Percentiles rank a stretch among this genome's conserved stretches.
phyloP scores from a whole-genome alignment of 1,284 basidiomycete genomes.

The Rhodotorula mucilaginosa region DNA sequence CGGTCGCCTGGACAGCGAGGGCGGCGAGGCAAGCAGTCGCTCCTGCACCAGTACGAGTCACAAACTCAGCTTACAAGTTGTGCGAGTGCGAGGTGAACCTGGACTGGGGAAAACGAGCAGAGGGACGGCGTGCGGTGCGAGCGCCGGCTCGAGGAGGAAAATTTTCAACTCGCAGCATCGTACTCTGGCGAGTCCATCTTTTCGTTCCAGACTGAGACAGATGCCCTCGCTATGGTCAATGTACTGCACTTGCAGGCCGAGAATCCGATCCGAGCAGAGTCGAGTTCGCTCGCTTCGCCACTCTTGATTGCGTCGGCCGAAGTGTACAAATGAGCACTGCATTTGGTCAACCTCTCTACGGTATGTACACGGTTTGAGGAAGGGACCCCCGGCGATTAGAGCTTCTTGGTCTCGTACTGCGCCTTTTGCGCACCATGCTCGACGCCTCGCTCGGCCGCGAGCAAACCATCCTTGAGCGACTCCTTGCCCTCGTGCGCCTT shows the following conservation, averaged over 20 bases:
- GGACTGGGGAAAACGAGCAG: neutral
- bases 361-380: neutral
- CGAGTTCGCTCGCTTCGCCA: too few relatives aligned
- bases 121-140: neutral
- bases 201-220: too few relatives aligned
- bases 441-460: slow-evolving; percentile 24
- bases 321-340: neutral
- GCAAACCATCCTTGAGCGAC: slow-evolving; percentile 17
- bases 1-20: too few relatives aligned
- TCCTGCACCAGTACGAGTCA: neutral
- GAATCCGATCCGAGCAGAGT: too few relatives aligned
- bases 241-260: neutral
- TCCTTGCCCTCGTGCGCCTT: slow-evolving; percentile 31
- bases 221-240: neutral
- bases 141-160: neutral
- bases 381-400: slow-evolving; percentile 3
- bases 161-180: too few relatives aligned
- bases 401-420: slow-evolving; percentile 33
- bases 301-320: too few relatives aligned
- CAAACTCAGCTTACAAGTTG: neutral
- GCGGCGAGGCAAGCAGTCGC: too few relatives aligned
- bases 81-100: neutral
- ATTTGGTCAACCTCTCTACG: neutral
- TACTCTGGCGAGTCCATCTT: too few relatives aligned
- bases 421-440: slow-evolving; percentile 31